A percentile compares a stretch with the other conserved stretches of the same genome.
Evolutionary conservation across 23 red algal species (phyloP).

Genomic region (Agarophyton chilense): DNA sequence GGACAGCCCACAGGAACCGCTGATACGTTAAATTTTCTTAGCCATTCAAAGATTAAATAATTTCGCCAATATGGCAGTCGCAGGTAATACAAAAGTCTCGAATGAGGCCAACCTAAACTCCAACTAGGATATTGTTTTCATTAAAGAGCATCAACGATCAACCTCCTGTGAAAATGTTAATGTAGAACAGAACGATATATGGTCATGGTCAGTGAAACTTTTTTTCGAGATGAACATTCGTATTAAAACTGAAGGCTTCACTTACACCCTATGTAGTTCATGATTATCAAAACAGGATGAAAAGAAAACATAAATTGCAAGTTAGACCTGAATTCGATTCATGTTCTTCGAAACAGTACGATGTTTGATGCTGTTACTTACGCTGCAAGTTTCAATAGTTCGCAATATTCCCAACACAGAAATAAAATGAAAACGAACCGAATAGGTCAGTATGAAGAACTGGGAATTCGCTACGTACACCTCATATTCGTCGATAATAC

Average conservation of each 20-base stretch:
- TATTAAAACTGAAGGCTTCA: not conserved
- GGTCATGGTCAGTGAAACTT: not conserved
- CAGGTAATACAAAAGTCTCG: no score
- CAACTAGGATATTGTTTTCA: no score
- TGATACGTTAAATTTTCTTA: no score
- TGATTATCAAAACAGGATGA: not conserved
- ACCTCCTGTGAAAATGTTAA: not conserved
- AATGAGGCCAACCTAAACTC: no score
- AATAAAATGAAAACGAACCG: not conserved
- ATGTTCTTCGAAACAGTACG: not conserved
- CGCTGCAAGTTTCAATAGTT: not conserved
- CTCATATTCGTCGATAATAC: not conserved
- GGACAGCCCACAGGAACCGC: no score
- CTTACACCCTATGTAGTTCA: conserved; percentile 6
- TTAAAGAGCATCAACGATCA: conserved; percentile 34
- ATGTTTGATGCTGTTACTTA: not conserved
- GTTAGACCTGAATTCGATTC: not conserved
- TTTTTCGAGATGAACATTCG: no score
- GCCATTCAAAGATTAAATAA: no score
- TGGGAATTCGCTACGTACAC: not conserved
- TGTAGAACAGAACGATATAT: not conserved
- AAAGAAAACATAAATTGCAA: not conserved
- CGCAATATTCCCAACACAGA: not conserved
- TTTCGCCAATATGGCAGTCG: no score
- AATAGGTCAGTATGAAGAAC: not conserved